Base-by-base conservation (phyloP, 2,329 filamentous ascomycete species). In the Plectosphaerella plurivora region DNA sequence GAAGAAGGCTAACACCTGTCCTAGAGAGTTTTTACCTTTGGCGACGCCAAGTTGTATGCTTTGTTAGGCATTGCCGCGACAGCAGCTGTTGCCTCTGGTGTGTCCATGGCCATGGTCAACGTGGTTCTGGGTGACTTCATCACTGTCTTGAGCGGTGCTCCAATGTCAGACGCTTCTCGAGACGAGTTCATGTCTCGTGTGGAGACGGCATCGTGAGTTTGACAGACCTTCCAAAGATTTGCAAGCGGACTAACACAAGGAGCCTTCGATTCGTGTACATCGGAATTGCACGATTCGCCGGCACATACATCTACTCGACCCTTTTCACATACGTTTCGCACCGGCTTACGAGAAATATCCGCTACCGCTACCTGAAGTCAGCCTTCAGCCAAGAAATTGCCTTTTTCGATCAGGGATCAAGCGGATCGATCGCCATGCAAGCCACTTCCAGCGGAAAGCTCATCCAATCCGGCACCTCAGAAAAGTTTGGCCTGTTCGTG, bases 321-420 rank as follows among this genome's bases (percentile, higher is more conserved):
- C 59, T 65, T 58, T 60, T 75, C 24, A 75, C 69, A 12, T 68
- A 76, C 22, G 66, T 73, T 2, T 73, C 73, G 1, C 69, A 71
- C 35, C 63, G 72, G 5, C 73, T 73, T 0, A 76, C 73, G 3
- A 68, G 71, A 47, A 69, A 60, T 42, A 58, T 67, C 16, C 58
- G 77, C 5, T 65, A 72, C 25, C 64, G 67, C 14, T 79, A 77
- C 54, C 65, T 80, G 14, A 67, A 72, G 33, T 62, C 68, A 22
- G 65, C 72, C 1, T 62, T 81, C 5, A 63, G 70, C 10, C 69
- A 74, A 54, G 69, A 72, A 46, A 67, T 75, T 22, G 63, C 65
- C 51, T 68, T 68, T 57, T 75, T 74, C 52, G 73, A 75, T 54
- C 57, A 50, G n/a, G 54, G 51, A 11, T 35, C 42, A 5, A 64